Conservation (phyloP, 306 rosid species). For the Glycyrrhiza uralensis region DNA sequence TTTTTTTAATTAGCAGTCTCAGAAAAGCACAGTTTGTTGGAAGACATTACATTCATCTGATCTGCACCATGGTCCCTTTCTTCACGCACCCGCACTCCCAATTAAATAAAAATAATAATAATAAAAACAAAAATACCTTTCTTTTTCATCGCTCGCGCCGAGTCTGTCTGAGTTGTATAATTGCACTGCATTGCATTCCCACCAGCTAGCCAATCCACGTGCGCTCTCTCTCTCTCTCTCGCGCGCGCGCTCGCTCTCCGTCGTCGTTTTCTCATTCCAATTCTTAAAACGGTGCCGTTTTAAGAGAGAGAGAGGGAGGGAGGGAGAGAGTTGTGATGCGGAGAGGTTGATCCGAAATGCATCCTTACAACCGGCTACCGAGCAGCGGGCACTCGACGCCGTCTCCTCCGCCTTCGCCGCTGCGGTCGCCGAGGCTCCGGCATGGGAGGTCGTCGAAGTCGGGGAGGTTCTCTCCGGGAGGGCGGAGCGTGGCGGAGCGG, state of each 20-base stretch:
- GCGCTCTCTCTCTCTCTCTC: constrained; percentile 7
- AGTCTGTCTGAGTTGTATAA: constrained; percentile 10
- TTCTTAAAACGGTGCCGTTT: constrained; percentile 33
- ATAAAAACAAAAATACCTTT: neutral
- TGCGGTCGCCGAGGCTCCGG: constrained; percentile 79
- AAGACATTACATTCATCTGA: neutral
- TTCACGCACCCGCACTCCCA: constrained; percentile 6
- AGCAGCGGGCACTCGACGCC: constrained; percentile 91
- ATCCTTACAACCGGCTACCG: constrained; percentile 85
- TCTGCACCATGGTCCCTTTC: constrained; percentile 21
- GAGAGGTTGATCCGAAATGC: constrained; percentile 59
- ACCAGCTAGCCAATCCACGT: constrained; percentile 36
- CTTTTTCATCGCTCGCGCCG: neutral
- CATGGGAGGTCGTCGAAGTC: constrained; percentile 59
- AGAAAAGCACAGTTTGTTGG: neutral
- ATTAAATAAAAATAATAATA: neutral
- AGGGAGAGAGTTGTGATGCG: constrained; percentile 24
- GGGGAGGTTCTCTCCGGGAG: constrained; percentile 51
- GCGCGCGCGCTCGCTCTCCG: no score
- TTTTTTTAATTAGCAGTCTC: neutral
- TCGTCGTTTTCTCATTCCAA: constrained; percentile 7
- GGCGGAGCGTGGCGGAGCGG: constrained; percentile 64
- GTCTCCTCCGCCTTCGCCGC: constrained; percentile 85
- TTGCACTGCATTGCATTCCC: neutral
- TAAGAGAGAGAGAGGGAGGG: constrained; percentile 17